Conservation (phyloP, 2,329 filamentous ascomycete species). For the Claviceps digitariae region DNA sequence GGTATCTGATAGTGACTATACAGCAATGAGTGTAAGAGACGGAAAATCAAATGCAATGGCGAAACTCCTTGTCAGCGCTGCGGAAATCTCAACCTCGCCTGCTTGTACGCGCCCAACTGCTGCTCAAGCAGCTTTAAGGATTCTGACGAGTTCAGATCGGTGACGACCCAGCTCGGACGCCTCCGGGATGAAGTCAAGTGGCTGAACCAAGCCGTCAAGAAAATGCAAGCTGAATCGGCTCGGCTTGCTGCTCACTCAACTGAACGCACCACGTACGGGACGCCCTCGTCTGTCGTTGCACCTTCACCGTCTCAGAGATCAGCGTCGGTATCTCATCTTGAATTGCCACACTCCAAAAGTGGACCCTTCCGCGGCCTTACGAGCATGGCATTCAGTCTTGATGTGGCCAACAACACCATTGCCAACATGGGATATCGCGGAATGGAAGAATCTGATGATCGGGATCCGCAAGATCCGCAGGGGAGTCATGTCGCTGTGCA, state of each 20-base stretch:
- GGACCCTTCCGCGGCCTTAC: constrained; percentile 72
- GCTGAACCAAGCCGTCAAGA: constrained; percentile 58
- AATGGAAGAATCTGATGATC: constrained; percentile 48
- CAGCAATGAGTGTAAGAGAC: constrained; percentile 62
- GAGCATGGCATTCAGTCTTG: constrained; percentile 71
- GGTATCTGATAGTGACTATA: background rate
- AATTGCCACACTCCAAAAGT: constrained; percentile 37
- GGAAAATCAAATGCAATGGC: constrained; percentile 64
- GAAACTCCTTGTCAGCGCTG: constrained; percentile 55
- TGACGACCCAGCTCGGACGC: constrained; percentile 58
- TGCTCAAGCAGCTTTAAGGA: constrained; percentile 76
- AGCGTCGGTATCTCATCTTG: constrained; percentile 23
- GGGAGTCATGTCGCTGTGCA: constrained; percentile 9
- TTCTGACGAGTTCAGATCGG: constrained; percentile 76
- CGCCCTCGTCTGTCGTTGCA: constrained; percentile 17
- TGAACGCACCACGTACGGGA: constrained; percentile 26
- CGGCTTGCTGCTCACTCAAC: constrained; percentile 28
- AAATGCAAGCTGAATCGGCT: constrained; percentile 44
- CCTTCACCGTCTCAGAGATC: constrained; percentile 31
- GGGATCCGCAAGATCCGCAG: constrained; percentile 22
- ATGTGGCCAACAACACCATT: constrained; percentile 74
- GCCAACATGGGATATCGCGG: constrained; percentile 78
- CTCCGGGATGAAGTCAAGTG: constrained; percentile 77
- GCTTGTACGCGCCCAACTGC: constrained; percentile 53
- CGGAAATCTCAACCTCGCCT: constrained; percentile 52